These are phyloP conservation scores for Starmerella floris DNA, from an alignment of 805 yeast species.

Conservation along the genomic window DNA sequence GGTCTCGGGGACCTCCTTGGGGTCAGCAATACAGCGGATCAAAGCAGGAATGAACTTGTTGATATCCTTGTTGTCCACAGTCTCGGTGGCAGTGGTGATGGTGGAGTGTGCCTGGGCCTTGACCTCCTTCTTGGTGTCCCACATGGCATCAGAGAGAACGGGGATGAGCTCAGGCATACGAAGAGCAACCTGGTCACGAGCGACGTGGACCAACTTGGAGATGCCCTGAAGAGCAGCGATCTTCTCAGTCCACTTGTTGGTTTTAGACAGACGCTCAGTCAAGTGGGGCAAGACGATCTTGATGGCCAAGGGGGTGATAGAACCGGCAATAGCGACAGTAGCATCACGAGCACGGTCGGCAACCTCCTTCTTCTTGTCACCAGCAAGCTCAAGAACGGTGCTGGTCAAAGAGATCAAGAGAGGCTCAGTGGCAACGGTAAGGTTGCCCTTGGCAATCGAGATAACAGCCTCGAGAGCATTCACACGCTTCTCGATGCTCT, in stretches of 20 bases:
- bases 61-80: conserved; percentile 99
- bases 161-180: conserved; percentile 99
- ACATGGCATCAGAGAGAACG: conserved; percentile 96
- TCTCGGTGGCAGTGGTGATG: conserved; percentile 90
- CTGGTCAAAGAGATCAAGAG: conserved; percentile 63
- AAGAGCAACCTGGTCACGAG: conserved; percentile 89
- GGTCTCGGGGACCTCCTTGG: conserved; percentile 96
- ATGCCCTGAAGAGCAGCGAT: conserved; percentile 76
- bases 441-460: conserved; percentile 68
- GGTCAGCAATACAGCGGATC: conserved; percentile 92
- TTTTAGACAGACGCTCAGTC: conserved; percentile 48
- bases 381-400: conserved; percentile 61
- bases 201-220: conserved; percentile 78
- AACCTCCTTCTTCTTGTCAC: conserved; percentile 76
- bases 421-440: conserved; percentile 77
- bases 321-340: conserved; percentile 59
- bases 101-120: conserved; percentile 92
- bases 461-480: conserved; percentile 74
- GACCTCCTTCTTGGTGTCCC: conserved; percentile 99
- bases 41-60: conserved; percentile 97
- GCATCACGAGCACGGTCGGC: conserved; percentile 65
- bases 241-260: conserved; percentile 95
- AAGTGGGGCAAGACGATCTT: conserved; percentile 79
- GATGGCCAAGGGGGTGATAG: conserved; percentile 86
- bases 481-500: conserved; percentile 47